Base-by-base conservation (phyloP, 768 basidiomycete genomes). In the Suillus placidus region DNA sequence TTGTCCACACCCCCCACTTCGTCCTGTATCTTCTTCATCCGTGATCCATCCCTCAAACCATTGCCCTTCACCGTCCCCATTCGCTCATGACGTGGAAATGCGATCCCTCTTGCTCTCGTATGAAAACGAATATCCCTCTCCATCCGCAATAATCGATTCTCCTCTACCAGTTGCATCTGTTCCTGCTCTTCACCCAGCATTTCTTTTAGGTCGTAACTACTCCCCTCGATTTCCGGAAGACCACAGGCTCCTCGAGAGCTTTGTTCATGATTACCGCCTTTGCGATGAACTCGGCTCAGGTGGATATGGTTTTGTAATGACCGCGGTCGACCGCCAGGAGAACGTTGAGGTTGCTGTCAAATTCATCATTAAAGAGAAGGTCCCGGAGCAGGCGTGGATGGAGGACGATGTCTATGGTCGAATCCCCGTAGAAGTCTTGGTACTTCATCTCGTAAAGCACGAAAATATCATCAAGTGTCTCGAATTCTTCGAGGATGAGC, bases 251-350 rank as follows among this genome's bases (percentile, higher is more conserved):
- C 81, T 88, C 70, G 72, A 82, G 7, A 79, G 81, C 52, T 94
- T 94, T 70, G 85, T 85, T 57, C 79, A 77, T 49, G 72, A 72
- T 56, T 94, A 92, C 71, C 74, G 80, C 43, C 85, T 92, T 30
- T 85, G 84, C 43, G 92, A 91, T 69, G 90, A 93, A 74, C 83
- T 98, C 32, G 96, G 96, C 49, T 88, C 89, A 12, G 96, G 96
- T 52, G 95, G 95, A 20, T 98, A 95, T 74, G 95, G 95, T 2
- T 97, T 98, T 74, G 96, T 98, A 34, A 92, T 97, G 85, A 91
- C 91, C 3, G 95, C 94, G 12, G 78, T 82, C 42, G 87, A 93
- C 73, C 87, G 85, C 16, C 70, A 68, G 37, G 82, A 85, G 55
- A 82, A 82, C 0, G 76, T 80, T 64, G 92, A 95, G 74, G 95